phyloP scores from a whole-genome alignment of 2,329 filamentous ascomycete genomes.

The Colletotrichum somersetense region DNA sequence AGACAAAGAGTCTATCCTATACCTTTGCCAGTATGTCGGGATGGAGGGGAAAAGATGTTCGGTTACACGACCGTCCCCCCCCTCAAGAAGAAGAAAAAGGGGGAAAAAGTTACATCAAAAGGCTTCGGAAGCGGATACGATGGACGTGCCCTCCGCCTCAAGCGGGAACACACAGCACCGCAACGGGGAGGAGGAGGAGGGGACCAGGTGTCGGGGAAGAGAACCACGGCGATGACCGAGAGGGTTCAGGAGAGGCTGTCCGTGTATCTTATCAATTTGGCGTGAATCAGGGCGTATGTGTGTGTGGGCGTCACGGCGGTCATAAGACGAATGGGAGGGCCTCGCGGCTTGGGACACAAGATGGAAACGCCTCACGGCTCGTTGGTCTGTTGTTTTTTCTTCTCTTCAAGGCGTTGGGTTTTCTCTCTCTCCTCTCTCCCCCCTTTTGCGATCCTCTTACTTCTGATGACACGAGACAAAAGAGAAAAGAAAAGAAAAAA shows the following conservation, averaged over 20 bases:
- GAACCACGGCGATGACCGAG: conserved; percentile 16
- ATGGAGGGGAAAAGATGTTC: conserved; percentile 1
- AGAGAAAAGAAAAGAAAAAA: too few species aligned
- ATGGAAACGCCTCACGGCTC: conserved; percentile 54
- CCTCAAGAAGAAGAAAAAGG: background rate
- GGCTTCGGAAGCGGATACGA: conserved; percentile 13
- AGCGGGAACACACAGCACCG: conserved; percentile 43
- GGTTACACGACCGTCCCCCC: conserved; percentile 44
- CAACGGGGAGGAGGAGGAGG: background rate
- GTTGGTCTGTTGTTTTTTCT: conserved; percentile 43
- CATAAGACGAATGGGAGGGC: conserved; percentile 45
- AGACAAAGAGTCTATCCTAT: background rate
- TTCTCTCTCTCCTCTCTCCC: too few species aligned
- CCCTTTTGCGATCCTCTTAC: background rate
- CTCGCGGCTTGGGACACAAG: conserved; percentile 54
- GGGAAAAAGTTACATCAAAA: conserved; percentile 25
- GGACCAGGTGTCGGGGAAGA: background rate
- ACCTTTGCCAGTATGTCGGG: conserved; percentile 1
- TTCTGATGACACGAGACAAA: background rate
- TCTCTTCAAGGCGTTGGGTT: conserved; percentile 33
- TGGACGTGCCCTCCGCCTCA: background rate
- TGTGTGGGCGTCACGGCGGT: conserved; percentile 19
- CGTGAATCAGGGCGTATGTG: background rate
- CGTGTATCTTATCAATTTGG: background rate
- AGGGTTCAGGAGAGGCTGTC: too few species aligned